Percentiles rank a stretch among this genome's conserved stretches.
Conservation (phyloP, 768 basidiomycete genomes). For the Kwoniella sp. region DNA sequence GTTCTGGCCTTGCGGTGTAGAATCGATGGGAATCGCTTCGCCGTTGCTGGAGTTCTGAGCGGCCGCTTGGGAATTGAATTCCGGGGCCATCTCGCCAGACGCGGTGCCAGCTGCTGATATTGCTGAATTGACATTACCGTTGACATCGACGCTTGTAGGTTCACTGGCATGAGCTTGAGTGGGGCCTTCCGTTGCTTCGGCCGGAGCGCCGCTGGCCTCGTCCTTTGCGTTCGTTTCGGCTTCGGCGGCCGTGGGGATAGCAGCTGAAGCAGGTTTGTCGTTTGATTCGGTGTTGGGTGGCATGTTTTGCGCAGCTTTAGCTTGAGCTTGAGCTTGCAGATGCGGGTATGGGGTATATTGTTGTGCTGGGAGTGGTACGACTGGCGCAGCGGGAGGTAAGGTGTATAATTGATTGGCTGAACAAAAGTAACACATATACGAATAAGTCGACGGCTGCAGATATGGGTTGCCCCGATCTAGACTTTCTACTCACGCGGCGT, state of each 20-base stretch:
- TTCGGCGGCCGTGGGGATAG: no score
- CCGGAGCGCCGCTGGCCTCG: no score
- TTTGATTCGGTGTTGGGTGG: background rate
- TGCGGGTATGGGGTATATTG: background rate
- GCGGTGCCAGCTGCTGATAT: background rate
- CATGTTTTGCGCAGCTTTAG: no score
- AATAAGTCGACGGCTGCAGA: no score
- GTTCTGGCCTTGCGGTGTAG: no score
- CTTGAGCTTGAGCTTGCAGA: conserved; percentile 2
- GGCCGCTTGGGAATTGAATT: no score
- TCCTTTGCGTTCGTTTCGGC: no score
- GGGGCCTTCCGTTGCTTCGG: no score
- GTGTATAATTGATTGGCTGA: conserved; percentile 28
- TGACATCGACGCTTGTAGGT: background rate
- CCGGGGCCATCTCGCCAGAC: no score
- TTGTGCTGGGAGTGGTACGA: conserved; percentile 8
- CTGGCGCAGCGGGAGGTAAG: conserved; percentile 15
- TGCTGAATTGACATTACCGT: background rate
- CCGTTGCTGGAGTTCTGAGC: no score
- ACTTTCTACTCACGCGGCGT: conserved; percentile 46
- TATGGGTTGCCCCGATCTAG: no score
- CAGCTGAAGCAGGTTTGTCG: background rate
- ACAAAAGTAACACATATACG: background rate
- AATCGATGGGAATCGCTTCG: no score
- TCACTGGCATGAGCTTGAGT: background rate